Evolutionary conservation across 495 filamentous ascomycete genomes (phyloP), one percentile per base, ranked within the genome.

Genomic region (Talaromyces ruber): DNA sequence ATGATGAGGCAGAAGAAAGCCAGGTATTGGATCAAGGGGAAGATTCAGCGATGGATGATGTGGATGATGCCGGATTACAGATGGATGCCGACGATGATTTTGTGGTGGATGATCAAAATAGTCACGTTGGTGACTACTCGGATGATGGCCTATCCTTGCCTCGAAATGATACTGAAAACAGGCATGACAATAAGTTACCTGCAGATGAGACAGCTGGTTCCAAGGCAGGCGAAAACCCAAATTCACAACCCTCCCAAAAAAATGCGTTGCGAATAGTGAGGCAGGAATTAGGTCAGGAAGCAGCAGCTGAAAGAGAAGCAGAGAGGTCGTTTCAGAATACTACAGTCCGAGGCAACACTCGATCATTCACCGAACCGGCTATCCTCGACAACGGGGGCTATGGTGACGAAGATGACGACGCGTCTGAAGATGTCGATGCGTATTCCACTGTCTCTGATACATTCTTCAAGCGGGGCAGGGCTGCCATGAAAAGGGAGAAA

Each of bases 371-470:
- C 18, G 32, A 25, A 43, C 21, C 32, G 2, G 32, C 32, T 22
- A n/a, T 30, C 14, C 14, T 32, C 16, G 32, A 45, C 37, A 25
- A 16, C 6, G 57, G 21, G 24, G 18, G 24, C 32, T 11, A 59
- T 6, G 18, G 6, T 59, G 22, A 26, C 14, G 55, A 26, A 11
- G 25, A 22, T 3, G 47, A 52, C 22, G 14, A 54, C 16, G 47
- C 12, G 24, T 34, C 54, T 21, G 54, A 57, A 16, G n/a, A 57
- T 16, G 57, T 52, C 0, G 39, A 26, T 24, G 32, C 61, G 1
- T 26, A 39, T 16, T 67, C 65, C 1, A 50, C 63, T 5, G 67
- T 70, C 25, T 67, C 65, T 8, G 69, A 71, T 57, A 69, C 71
- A 21, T 71, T 71, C 61, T 71, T 66, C 56, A 63, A 66, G 58